Base-by-base conservation (phyloP, 1,139 yeast genomes). In the Scheffersomyces stambukii region DNA sequence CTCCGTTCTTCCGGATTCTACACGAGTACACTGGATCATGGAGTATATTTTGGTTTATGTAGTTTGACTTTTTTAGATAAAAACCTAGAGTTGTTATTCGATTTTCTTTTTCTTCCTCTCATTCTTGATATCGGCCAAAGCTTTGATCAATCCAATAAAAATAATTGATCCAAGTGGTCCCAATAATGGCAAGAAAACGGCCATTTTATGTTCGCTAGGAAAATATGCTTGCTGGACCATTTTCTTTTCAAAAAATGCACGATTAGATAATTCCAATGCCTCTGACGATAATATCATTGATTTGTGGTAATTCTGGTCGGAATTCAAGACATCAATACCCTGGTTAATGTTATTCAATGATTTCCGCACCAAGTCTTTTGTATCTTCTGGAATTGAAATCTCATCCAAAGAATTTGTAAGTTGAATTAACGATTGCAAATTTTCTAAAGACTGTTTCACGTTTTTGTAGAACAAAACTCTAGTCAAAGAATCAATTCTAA, bases 211-310 rank as follows among this genome's bases (percentile, higher is more conserved):
- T 49, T 89, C 96, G 41, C 85, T 89, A 0, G 97, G 97, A 64
- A 89, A 88, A 48, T 83, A 88, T 27, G 83, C 84, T 49, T 89
- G 96, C 47, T 86, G 95, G 6, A 89, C 91, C 95, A 91, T 89
- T 54, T 82, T 89, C 45, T 84, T 83, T 42, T 89, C 95, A 52
- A 89, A 91, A 47, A 91, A 89, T 0, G 96, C 96, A 21, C 64
- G 61, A 45, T 86, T 83, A 1, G 94, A 77, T 19, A 62, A 54
- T 23, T 60, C 52, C 17, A 75, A 63, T 6, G 91, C 77, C 12
- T 54, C 47, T 9, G 80, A 75, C 1, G 95, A 77, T 13, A 60
- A 52, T 1, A 57, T 42, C 41, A 79, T 65, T 0, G 89, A 78
- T 5, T 36, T 37, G 18, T 45, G 47, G 3, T 43, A 31, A n/a